Evolutionary conservation across 2,329 filamentous ascomycete genomes (phyloP).

Genomic region (Botrytis aclada): DNA sequence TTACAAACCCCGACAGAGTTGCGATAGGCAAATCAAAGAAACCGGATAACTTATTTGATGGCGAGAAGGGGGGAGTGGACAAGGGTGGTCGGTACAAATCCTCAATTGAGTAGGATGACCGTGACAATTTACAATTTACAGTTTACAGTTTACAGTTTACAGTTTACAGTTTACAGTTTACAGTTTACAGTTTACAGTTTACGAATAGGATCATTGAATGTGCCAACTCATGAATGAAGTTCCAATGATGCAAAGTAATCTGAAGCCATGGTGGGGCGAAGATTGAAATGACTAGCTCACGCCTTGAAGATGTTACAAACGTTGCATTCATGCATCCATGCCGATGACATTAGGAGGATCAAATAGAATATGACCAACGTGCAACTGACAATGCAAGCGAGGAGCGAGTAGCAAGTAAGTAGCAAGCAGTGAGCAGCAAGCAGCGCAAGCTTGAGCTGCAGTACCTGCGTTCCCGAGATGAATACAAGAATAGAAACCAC

Average conservation of each 20-base stretch:
- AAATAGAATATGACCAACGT: constrained; percentile 11
- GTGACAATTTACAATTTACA: background rate
- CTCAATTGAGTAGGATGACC: background rate
- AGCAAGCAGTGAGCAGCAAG: background rate
- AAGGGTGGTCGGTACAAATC: background rate
- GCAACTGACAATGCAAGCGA: constrained; percentile 1
- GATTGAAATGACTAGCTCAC: background rate
- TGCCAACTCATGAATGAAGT: background rate
- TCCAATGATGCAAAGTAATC: background rate
- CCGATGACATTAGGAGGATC: constrained; percentile 3
- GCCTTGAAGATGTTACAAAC: background rate
- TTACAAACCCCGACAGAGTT: background rate
- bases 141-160: too few species aligned
- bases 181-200: background rate
- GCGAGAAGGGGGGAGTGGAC: background rate
- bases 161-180: too few species aligned
- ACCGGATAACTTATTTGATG: background rate
- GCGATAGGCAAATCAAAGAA: background rate
- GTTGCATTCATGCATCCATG: background rate
- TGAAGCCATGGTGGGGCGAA: background rate
- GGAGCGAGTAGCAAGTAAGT: background rate
- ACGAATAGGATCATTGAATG: background rate
- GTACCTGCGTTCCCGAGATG: constrained; percentile 13
- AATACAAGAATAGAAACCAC: constrained; percentile 8
- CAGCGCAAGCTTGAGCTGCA: constrained; percentile 7